phyloP scores from a whole-genome alignment of 2,329 filamentous ascomycete genomes.

The Colletotrichum shisoi region DNA sequence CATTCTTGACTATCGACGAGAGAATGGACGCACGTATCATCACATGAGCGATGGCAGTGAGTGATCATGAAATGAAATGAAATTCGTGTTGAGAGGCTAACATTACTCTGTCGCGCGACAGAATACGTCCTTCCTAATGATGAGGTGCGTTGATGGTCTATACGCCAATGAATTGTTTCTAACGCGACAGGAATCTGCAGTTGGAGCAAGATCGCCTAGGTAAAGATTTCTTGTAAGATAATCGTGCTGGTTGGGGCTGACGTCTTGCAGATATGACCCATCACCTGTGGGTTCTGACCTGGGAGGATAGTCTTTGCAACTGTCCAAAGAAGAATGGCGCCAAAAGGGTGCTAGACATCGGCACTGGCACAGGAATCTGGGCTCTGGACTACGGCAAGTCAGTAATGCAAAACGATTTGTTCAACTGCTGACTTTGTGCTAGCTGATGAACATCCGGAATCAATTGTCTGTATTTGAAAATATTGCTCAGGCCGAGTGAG shows the following conservation, averaged over 20 bases:
- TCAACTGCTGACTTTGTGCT: constrained; percentile 26
- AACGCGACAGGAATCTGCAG: background rate
- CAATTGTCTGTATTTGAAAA: background rate
- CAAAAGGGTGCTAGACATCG: constrained; percentile 41
- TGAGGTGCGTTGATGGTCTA: background rate
- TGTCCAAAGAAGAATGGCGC: constrained; percentile 42
- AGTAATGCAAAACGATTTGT: background rate
- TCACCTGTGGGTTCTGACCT: constrained; percentile 47
- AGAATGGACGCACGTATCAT: constrained; percentile 30
- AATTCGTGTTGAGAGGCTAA: background rate
- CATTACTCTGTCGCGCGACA: background rate
- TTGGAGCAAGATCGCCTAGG: constrained; percentile 30
- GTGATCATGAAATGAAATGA: background rate
- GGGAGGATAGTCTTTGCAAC: constrained; percentile 45
- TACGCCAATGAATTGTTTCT: background rate
- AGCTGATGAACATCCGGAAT: constrained; percentile 46
- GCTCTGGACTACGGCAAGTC: constrained; percentile 42
- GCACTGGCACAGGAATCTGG: constrained; percentile 44
- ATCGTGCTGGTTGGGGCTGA: background rate
- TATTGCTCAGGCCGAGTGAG: too few species aligned
- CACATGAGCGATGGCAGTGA: constrained; percentile 42
- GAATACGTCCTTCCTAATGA: constrained; percentile 31
- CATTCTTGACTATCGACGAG: constrained; percentile 18
- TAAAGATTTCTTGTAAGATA: background rate
- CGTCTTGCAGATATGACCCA: constrained; percentile 47